Conservation (phyloP, 495 filamentous ascomycete species). For the Hyaloscypha variabilis region DNA sequence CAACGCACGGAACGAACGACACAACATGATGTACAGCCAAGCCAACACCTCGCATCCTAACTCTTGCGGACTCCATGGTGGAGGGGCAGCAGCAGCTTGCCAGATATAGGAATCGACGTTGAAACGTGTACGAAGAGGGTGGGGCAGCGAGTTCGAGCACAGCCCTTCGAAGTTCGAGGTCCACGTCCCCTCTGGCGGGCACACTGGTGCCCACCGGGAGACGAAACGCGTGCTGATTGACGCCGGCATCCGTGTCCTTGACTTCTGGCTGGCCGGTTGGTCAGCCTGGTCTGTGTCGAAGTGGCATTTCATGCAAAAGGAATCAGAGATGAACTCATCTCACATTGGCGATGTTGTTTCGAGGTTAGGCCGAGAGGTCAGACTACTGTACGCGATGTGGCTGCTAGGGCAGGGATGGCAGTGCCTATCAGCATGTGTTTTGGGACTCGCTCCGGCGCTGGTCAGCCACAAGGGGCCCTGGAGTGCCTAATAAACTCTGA, state of each 20-base stretch:
- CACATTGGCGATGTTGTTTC: not conserved
- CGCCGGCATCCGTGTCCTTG: not conserved
- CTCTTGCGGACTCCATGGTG: not conserved
- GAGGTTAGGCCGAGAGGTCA: not conserved
- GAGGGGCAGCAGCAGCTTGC: not conserved
- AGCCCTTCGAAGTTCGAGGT: not conserved
- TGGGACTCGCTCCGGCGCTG: not conserved
- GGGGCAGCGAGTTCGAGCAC: not conserved
- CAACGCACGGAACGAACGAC: not conserved
- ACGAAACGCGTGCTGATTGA: slow-evolving; percentile 12
- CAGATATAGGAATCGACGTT: slow-evolving; percentile 1
- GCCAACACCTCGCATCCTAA: not conserved
- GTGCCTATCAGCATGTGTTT: not conserved
- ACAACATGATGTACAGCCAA: slow-evolving; percentile 8
- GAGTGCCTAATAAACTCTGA: not conserved
- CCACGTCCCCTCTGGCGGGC: too few species aligned
- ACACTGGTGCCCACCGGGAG: not conserved
- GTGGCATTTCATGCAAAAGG: slow-evolving; percentile 11
- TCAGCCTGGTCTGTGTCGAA: too few species aligned
- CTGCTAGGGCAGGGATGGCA: not conserved
- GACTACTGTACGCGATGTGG: not conserved
- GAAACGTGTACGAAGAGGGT: slow-evolving; percentile 4
- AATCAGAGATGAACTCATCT: slow-evolving; percentile 11
- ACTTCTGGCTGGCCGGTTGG: not conserved
- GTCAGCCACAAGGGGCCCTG: not conserved